A percentile compares a stretch with the other conserved stretches of the same genome.
Evolutionary conservation across 805 yeast genomes (phyloP).

Genomic region (Metahyphopichia silvanorum): DNA sequence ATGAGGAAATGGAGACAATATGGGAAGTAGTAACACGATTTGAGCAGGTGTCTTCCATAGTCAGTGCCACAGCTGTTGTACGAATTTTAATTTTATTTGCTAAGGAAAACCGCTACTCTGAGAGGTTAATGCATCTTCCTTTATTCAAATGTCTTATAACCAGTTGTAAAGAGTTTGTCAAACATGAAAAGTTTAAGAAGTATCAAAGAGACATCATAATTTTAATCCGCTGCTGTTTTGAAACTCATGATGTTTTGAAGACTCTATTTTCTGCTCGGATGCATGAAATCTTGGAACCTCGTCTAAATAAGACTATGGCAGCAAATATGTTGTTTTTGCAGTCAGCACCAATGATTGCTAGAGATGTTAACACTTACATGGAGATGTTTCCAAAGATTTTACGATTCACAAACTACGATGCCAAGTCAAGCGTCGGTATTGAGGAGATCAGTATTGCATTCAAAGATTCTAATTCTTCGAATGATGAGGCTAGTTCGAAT

Average conservation of each 20-base stretch:
- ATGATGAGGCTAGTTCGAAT: slow-evolving; percentile 7
- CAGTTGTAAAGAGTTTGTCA: slow-evolving; percentile 32
- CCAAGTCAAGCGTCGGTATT: too few relatives aligned
- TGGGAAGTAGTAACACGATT: slow-evolving; percentile 43
- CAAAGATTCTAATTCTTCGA: too few relatives aligned
- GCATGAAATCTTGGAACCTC: slow-evolving; percentile 33
- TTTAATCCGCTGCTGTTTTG: slow-evolving; percentile 68
- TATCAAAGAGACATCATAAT: slow-evolving; percentile 28
- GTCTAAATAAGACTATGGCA: slow-evolving; percentile 51
- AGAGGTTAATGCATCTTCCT: slow-evolving; percentile 8
- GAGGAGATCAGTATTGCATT: too few relatives aligned
- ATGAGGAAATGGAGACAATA: slow-evolving; percentile 23
- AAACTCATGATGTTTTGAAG: slow-evolving; percentile 49
- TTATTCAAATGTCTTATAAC: slow-evolving; percentile 42
- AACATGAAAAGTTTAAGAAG: slow-evolving; percentile 8
- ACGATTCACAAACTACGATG: slow-evolving; percentile 44
- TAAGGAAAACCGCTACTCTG: slow-evolving; percentile 37
- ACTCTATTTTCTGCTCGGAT: slow-evolving; percentile 52
- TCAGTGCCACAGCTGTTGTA: slow-evolving; percentile 52
- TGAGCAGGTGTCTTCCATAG: slow-evolving; percentile 37
- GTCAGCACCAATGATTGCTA: slow-evolving; percentile 44
- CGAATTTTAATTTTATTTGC: slow-evolving; percentile 55
- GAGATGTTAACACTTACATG: slow-evolving; percentile 49
- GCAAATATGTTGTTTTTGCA: too few relatives aligned
- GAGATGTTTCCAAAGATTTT: slow-evolving; percentile 40